Conservation (phyloP, 1,284 basidiomycete genomes). For the Trichosporon sp. region DNA sequence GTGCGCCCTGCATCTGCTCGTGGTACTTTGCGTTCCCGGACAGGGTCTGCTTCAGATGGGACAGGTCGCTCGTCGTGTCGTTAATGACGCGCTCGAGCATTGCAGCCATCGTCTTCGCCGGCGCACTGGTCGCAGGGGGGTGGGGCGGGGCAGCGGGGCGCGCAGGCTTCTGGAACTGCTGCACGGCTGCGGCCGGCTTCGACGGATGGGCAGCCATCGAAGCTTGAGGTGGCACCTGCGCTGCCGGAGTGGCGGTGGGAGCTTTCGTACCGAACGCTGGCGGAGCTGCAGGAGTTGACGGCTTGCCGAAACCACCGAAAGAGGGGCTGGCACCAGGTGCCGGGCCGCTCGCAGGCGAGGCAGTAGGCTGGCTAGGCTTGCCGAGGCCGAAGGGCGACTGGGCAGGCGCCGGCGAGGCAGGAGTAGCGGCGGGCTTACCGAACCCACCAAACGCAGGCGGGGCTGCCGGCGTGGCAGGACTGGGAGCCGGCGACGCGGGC, state of each 20-base stretch:
- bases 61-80: conserved; percentile 44
- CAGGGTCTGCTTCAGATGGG: conserved; percentile 39
- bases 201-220: conserved; percentile 22
- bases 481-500: background rate
- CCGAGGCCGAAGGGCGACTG: background rate
- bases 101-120: conserved; percentile 28
- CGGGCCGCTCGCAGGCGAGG: background rate
- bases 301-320: background rate
- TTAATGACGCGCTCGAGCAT: conserved; percentile 43
- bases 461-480: background rate
- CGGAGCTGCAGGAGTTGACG: conserved; percentile 5
- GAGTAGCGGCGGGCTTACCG: background rate
- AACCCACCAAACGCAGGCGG: conserved; percentile 7
- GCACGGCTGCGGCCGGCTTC: conserved; percentile 7
- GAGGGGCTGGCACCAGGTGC: background rate
- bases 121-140: conserved; percentile 11
- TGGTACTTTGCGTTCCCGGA: conserved; percentile 33
- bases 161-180: background rate
- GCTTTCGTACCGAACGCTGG: background rate
- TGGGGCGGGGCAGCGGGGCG: background rate
- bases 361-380: background rate
- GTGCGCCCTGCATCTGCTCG: conserved; percentile 18
- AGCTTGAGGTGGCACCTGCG: background rate
- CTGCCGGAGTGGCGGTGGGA: background rate
- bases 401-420: background rate